Evolutionary conservation across 345 rosid genomes (phyloP), one percentile per base, ranked within the genome.

Genomic region (Lepidium didymum): DNA sequence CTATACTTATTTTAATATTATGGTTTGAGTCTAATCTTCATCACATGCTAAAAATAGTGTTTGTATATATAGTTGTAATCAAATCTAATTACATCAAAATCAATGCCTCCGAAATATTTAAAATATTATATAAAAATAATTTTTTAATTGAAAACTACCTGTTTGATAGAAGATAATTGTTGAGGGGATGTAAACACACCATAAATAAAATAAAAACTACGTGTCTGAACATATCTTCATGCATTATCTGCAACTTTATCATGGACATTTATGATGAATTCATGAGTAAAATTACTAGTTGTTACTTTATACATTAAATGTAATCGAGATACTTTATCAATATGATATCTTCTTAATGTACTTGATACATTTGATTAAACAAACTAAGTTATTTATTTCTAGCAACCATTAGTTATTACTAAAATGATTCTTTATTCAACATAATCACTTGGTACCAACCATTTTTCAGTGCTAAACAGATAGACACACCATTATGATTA

Each of bases 401-500:
- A 14, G 63, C 37, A 33, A 36, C 45, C 47, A 49, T 23, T 37
- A 9, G 12, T 16, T 42, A n/a, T 67, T 42, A n/a, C 29, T 46
- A 47, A 9, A 8, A 25, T 36, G n/a, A 47, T 27, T 49, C 51
- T 38, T 69, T 10, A 35, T 44, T 41, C 18, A 40, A 50, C 67
- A 59, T 40, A 41, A 10, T 59, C 58, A 16, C 25, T 19, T 50
- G 52, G 43, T 40, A 23, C 67, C 74, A 52, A 51, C 54, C 52
- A 41, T 53, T 19, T 52, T 21, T 70, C 27, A 38, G 40, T 49
- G 51, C 50, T 47, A 47, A 12, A 38, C 35, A 36, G 4, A 42
- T 23, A 42, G 2, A 29, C 33, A 18, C 36, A 51, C 36, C 19
- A 21, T 11, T 23, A 27, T 14, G 21, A 25, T 35, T 44, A 15